phyloP scores from a whole-genome alignment of 1,139 yeast species.

The Kurtzmaniella quercitrusa region DNA sequence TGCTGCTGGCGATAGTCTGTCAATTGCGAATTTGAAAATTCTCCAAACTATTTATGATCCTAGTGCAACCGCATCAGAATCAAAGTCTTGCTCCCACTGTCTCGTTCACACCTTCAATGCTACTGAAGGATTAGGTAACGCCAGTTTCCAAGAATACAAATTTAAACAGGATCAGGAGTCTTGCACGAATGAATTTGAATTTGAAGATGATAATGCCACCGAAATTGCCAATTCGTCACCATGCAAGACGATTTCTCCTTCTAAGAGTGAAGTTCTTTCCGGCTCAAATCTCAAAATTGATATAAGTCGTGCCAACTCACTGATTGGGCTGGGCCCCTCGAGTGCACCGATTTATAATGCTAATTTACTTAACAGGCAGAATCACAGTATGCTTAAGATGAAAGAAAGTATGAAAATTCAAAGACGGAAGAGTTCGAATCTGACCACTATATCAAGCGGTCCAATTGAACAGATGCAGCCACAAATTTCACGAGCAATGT shows the following conservation, averaged over 20 bases:
- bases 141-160: conserved; percentile 4
- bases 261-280: conserved; percentile 4
- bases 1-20: conserved; percentile 30
- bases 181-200: conserved; percentile 7
- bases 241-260: conserved; percentile 16
- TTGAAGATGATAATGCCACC: conserved; percentile 38
- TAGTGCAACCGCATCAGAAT: conserved; percentile 1
- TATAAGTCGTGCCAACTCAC: conserved; percentile 12
- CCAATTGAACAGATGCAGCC: not conserved
- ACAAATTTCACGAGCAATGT: not conserved
- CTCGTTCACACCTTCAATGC: conserved; percentile 21
- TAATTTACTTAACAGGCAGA: conserved; percentile 13
- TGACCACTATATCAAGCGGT: not conserved
- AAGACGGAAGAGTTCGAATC: not conserved
- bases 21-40: conserved; percentile 19
- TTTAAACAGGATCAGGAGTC: no score
- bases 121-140: conserved; percentile 3
- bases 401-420: conserved; percentile 10
- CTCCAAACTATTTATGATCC: conserved; percentile 27
- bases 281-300: conserved; percentile 19
- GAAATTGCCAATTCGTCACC: conserved; percentile 42
- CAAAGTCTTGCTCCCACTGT: conserved; percentile 14
- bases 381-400: conserved; percentile 15
- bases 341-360: conserved; percentile 37
- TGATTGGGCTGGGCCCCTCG: conserved; percentile 23